Base-by-base conservation (phyloP, 768 basidiomycete genomes). In the Amanita inopinata region DNA sequence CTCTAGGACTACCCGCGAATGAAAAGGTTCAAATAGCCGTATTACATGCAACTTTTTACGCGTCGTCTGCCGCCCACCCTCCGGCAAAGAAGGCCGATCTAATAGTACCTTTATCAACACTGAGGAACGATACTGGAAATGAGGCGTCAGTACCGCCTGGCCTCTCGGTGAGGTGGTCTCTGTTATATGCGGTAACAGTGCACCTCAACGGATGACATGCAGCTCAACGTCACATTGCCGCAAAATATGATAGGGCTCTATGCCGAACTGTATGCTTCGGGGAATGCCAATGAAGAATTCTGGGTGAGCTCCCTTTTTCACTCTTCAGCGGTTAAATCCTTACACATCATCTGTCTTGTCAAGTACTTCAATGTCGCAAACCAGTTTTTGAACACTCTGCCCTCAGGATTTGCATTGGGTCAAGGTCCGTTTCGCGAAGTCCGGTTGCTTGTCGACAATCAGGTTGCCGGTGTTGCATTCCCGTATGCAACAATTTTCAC, bases 131-230 rank as follows among this genome's bases (percentile, higher is more conserved):
- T 42, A 78, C 77, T 7, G 80, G 78, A n/a, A 73, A 79, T 46
- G 73, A 79, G n/a, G 80, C 78, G 4, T 80, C 80, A 25, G 80
- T 87, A 2, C 85, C 85, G 19, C 83, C 84, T 3, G 67, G 64
- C 2, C 83, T 85, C 51, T 81, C 81, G 8, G 83, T n/a, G n/a
- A n/a, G n/a, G n/a, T n/a, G n/a, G n/a, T n/a, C n/a, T n/a, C n/a
- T n/a, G n/a, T n/a, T n/a, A n/a, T n/a, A n/a, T n/a, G n/a, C n/a
- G n/a, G n/a, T n/a, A n/a, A n/a, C n/a, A n/a, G n/a, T n/a, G n/a
- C n/a, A n/a, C n/a, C n/a, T n/a, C n/a, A n/a, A n/a, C n/a, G n/a
- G n/a, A n/a, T n/a, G n/a, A n/a, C n/a, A n/a, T n/a, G n/a, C n/a
- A n/a, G n/a, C n/a, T 76, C 42, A 78, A 79, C 43, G 69, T 86